These are phyloP conservation scores for Phytophthora ohioensis DNA, from an alignment of 352 stramenopile species.

Conservation along the genomic window DNA sequence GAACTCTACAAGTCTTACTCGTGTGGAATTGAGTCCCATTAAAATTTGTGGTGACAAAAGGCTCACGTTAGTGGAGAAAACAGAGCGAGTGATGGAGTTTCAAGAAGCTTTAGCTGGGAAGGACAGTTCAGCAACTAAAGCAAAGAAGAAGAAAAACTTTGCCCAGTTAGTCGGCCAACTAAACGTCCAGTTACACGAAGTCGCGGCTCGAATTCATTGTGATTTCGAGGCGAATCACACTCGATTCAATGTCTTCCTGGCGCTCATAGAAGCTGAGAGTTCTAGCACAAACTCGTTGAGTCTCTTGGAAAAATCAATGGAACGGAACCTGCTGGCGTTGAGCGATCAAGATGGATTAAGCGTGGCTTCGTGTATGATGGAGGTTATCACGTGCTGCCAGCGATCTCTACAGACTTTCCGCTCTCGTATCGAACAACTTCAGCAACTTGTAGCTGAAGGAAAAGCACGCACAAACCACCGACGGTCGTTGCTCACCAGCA, in stretches of 20 bases:
- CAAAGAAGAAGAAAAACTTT: conserved; percentile 41
- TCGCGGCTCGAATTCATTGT: conserved; percentile 22
- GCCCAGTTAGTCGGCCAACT: conserved; percentile 29
- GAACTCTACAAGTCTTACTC: conserved; percentile 15
- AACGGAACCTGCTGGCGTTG: conserved; percentile 49
- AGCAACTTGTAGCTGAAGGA: conserved; percentile 43
- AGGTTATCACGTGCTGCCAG: conserved; percentile 53
- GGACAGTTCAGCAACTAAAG: not conserved
- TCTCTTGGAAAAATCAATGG: conserved; percentile 19
- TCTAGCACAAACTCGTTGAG: not conserved
- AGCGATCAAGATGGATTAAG: conserved; percentile 68
- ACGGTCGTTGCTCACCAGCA: conserved; percentile 58
- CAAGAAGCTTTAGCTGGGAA: conserved; percentile 2
- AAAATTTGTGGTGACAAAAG: not conserved
- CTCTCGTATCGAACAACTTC: conserved; percentile 42
- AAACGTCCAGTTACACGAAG: conserved; percentile 8
- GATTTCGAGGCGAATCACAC: conserved; percentile 40
- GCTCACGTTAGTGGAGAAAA: conserved; percentile 43
- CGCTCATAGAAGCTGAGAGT: not conserved
- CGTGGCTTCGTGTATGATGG: conserved; percentile 69
- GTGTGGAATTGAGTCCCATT: conserved; percentile 35
- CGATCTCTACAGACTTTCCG: conserved; percentile 50
- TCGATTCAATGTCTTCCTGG: conserved; percentile 26
- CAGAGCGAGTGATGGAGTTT: conserved; percentile 36
- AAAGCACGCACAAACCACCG: conserved; percentile 70